These are phyloP conservation scores for Termitomyces sp. DNA, from an alignment of 768 basidiomycete species.

Conservation along the genomic window DNA sequence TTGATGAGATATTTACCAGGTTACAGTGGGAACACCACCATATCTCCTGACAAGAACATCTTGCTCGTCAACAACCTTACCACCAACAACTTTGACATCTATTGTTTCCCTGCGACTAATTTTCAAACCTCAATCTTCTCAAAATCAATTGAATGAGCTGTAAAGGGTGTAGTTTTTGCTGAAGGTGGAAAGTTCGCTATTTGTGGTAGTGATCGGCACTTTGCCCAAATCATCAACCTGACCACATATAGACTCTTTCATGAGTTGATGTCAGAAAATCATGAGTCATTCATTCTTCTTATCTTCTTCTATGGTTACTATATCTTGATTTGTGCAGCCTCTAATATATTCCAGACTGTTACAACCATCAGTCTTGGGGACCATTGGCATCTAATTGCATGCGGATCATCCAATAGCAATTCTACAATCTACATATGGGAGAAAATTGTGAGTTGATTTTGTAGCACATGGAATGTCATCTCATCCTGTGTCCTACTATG, in stretches of 20 bases:
- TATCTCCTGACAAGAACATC: conserved; percentile 3
- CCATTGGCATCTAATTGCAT: conserved; percentile 1
- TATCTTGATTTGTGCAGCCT: background rate
- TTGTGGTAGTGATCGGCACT: conserved; percentile 4
- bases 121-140: background rate
- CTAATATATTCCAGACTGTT: conserved; percentile 3
- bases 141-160: background rate
- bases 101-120: background rate
- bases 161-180: conserved; percentile 5
- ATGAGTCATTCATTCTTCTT: background rate
- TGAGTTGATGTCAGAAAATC: background rate
- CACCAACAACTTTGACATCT: conserved; percentile 2
- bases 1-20: too few species aligned
- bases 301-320: background rate
- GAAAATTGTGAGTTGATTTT: background rate
- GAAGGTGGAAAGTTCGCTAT: conserved; percentile 7
- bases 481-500: background rate
- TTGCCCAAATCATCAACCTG: conserved; percentile 2
- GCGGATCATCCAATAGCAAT: background rate
- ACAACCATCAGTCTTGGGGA: background rate
- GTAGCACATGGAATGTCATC: background rate
- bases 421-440: conserved; percentile 1
- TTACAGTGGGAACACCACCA: too few species aligned
- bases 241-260: background rate
- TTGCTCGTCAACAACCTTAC: conserved; percentile 9